phyloP scores from a whole-genome alignment of 495 filamentous ascomycete species.

The Aspergillus ellipticus region DNA sequence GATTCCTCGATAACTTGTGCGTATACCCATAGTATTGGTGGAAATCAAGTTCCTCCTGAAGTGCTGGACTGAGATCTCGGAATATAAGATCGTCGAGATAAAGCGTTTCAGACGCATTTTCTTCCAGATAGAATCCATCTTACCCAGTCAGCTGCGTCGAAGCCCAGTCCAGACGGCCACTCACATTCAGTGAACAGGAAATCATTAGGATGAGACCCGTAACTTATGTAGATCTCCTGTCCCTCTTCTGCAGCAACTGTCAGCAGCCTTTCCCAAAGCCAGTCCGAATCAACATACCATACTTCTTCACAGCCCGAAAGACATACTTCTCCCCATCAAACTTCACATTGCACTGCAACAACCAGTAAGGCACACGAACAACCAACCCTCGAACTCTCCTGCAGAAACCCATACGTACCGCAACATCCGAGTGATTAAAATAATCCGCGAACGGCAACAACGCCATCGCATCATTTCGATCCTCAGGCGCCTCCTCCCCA shows the following conservation, averaged over 20 bases:
- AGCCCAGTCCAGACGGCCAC: constrained; percentile 2
- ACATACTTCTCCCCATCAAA: constrained; percentile 58
- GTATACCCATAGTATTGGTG: constrained; percentile 60
- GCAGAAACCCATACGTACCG: constrained; percentile 24
- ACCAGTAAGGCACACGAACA: constrained; percentile 2
- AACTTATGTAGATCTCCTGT: constrained; percentile 76
- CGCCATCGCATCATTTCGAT: constrained; percentile 69
- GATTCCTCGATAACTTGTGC: too few relatives aligned
- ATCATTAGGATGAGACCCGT: constrained; percentile 77
- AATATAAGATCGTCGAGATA: constrained; percentile 67
- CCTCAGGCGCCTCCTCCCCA: constrained; percentile 45
- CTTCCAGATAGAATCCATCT: constrained; percentile 71
- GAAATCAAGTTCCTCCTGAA: constrained; percentile 50
- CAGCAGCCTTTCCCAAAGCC: neutral
- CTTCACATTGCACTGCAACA: constrained; percentile 55
- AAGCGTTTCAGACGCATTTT: constrained; percentile 65
- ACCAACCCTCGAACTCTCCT: neutral
- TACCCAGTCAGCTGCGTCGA: constrained; percentile 4
- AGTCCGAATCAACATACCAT: constrained; percentile 37
- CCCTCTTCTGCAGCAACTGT: constrained; percentile 36
- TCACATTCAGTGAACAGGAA: constrained; percentile 74
- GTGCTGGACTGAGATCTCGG: constrained; percentile 39
- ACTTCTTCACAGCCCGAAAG: constrained; percentile 52
- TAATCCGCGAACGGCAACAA: constrained; percentile 83
- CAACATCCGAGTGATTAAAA: constrained; percentile 71